phyloP scores from a whole-genome alignment of 1,284 basidiomycete species.

The Cryptococcus sp. region DNA sequence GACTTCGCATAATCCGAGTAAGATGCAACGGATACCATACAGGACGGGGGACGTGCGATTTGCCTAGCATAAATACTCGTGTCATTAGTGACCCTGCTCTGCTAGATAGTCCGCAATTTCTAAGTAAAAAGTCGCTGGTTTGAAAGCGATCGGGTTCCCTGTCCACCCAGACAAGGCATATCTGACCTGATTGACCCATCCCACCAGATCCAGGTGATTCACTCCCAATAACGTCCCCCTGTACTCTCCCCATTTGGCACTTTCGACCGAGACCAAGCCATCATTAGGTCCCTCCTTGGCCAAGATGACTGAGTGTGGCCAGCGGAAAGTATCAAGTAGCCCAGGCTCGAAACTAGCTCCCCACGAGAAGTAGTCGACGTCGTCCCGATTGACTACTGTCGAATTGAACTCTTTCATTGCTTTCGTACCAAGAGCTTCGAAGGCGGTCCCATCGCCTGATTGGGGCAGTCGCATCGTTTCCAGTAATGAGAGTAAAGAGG shows the following conservation, averaged over 20 bases:
- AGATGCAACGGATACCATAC: too few relatives aligned
- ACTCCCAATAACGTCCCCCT: constrained; percentile 76
- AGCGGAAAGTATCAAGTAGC: constrained; percentile 79
- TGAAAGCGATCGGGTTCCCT: constrained; percentile 83
- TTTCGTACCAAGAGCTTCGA: constrained; percentile 76
- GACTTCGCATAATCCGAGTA: too few relatives aligned
- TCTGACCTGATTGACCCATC: constrained; percentile 54
- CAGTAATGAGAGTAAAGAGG: constrained; percentile 53
- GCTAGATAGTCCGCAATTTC: constrained; percentile 55
- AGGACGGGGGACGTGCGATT: too few relatives aligned
- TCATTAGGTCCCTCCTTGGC: constrained; percentile 92
- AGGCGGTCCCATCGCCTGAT: constrained; percentile 84
- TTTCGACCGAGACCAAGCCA: constrained; percentile 83
- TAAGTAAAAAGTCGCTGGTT: constrained; percentile 81
- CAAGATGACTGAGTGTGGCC: constrained; percentile 76
- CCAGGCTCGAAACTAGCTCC: constrained; percentile 84
- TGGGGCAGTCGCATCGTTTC: constrained; percentile 67
- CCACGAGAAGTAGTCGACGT: constrained; percentile 87
- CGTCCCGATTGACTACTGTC: constrained; percentile 67
- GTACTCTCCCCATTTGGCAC: constrained; percentile 76
- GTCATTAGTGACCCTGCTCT: constrained; percentile 42
- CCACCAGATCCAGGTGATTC: constrained; percentile 84
- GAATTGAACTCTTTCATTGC: constrained; percentile 86
- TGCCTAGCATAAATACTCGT: too few relatives aligned
- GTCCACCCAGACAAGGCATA: constrained; percentile 82